Conservation (phyloP, 2,329 filamentous ascomycete species). For the Trichoderma endophyticum region DNA sequence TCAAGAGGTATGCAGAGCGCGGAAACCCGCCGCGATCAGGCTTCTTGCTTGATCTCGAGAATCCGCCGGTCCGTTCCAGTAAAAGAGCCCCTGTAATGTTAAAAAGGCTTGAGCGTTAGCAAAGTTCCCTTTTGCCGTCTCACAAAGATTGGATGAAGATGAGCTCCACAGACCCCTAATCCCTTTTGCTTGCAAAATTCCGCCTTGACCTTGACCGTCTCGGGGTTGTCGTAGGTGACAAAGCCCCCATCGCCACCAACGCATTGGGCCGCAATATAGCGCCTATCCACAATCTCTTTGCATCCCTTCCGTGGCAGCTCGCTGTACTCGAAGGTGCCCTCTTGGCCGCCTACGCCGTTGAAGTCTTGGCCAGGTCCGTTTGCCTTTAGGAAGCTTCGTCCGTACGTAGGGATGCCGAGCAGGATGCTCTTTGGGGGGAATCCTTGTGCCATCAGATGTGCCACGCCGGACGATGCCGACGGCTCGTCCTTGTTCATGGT, state of each 20-base stretch:
- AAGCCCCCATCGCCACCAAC: constrained; percentile 72
- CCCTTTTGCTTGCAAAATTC: constrained; percentile 67
- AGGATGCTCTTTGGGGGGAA: constrained; percentile 70
- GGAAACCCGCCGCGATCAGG: constrained; percentile 57
- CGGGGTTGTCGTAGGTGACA: constrained; percentile 74
- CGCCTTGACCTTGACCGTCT: constrained; percentile 73
- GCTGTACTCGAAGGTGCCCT: constrained; percentile 71
- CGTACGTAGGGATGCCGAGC: constrained; percentile 72
- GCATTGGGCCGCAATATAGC: constrained; percentile 68
- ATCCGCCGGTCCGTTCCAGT: constrained; percentile 77
- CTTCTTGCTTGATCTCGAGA: constrained; percentile 55
- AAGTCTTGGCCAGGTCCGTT: constrained; percentile 62
- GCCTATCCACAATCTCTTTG: constrained; percentile 65
- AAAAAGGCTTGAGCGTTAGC: constrained; percentile 13
- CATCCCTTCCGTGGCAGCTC: constrained; percentile 61
- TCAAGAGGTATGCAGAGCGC: constrained; percentile 38
- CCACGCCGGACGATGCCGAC: constrained; percentile 64
- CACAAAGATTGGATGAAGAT: background rate
- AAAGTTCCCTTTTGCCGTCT: background rate
- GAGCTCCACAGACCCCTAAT: constrained; percentile 53
- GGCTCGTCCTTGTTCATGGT: constrained; percentile 57
- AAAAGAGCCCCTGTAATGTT: constrained; percentile 64
- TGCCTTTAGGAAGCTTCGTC: constrained; percentile 68
- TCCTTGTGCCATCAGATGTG: constrained; percentile 62
- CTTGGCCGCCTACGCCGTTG: constrained; percentile 54